phyloP scores from a whole-genome alignment of 176 grass and related monocot genomes.

The Lolium perenne region DNA sequence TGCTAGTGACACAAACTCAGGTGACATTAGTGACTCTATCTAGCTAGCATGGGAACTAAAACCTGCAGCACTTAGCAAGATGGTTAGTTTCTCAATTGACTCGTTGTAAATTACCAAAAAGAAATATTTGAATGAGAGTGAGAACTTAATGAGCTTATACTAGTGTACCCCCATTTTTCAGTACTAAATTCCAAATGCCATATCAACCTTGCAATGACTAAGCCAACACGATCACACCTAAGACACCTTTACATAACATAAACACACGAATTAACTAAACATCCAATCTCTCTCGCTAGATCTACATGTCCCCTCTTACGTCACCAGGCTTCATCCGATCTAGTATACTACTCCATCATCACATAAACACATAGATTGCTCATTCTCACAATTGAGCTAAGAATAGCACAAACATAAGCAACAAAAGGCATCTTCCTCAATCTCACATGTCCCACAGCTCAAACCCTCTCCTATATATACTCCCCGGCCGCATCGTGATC shows the following conservation, averaged over 20 bases:
- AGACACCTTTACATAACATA: not conserved
- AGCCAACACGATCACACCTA: constrained; percentile 12
- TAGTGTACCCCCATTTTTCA: not conserved
- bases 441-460: not conserved
- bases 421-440: constrained; percentile 12
- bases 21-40: no score
- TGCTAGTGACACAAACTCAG: no score
- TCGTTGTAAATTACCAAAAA: no score
- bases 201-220: constrained; percentile 33
- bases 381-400: constrained; percentile 21
- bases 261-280: constrained; percentile 27
- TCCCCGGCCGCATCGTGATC: not conserved
- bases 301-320: constrained; percentile 27
- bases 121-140: not conserved
- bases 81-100: no score
- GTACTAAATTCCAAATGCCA: not conserved
- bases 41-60: no score
- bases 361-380: not conserved
- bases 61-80: no score
- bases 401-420: constrained; percentile 8
- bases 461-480: constrained; percentile 37
- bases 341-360: not conserved
- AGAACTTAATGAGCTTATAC: not conserved
- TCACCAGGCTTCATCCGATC: no score
- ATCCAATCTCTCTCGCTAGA: constrained; percentile 37